Percentiles rank a stretch among this genome's conserved stretches.
These are phyloP conservation scores for Dionaea muscipula DNA, from an alignment of 179 eudicot species.

Conservation along the genomic window DNA sequence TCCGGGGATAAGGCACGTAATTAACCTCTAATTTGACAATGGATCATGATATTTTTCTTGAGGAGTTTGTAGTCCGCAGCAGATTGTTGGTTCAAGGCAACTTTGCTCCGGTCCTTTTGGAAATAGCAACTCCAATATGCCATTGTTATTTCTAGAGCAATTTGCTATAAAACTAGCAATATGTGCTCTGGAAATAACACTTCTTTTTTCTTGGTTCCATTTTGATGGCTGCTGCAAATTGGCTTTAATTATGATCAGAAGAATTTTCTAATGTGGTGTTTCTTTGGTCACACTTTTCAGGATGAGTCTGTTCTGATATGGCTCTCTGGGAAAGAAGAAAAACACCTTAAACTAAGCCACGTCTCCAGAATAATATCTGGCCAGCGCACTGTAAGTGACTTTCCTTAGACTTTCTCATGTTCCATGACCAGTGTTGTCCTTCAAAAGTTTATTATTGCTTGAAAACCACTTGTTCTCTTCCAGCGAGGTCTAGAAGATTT, in stretches of 20 bases:
- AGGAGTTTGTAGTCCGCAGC: no score
- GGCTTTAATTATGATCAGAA: neutral
- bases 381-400: constrained; percentile 83
- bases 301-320: constrained; percentile 88
- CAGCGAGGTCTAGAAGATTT: neutral
- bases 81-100: no score
- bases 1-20: no score
- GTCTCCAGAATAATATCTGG: constrained; percentile 93
- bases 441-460: neutral
- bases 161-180: no score
- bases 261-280: constrained; percentile 3
- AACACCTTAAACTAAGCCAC: constrained; percentile 75
- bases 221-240: neutral
- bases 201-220: no score
- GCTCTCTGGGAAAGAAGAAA: constrained; percentile 95
- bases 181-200: no score
- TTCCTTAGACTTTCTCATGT: neutral
- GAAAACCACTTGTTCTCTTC: neutral
- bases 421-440: neutral
- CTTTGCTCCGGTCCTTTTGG: no score
- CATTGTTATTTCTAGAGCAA: no score
- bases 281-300: constrained; percentile 33
- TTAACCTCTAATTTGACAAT: no score
- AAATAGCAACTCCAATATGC: no score
- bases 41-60: no score